These are phyloP conservation scores for Ceratobasidium theobromae DNA, from an alignment of 1,284 basidiomycete species.

Conservation along the genomic window DNA sequence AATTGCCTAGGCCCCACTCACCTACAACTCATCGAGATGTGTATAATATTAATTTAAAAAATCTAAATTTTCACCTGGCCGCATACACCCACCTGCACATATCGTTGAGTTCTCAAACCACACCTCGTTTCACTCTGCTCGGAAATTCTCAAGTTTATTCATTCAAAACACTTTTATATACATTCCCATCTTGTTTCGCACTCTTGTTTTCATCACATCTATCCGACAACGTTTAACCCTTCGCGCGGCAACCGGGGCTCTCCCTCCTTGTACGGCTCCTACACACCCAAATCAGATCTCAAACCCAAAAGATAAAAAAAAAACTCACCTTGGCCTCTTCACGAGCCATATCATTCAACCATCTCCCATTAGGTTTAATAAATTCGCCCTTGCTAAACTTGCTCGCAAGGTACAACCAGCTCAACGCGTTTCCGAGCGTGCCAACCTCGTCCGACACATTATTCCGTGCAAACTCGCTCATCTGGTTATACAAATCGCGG, in stretches of 20 bases:
- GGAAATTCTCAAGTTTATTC: no score
- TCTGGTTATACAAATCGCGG: slow-evolving; percentile 58
- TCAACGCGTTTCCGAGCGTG: slow-evolving; percentile 76
- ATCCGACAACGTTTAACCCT: slow-evolving; percentile 43
- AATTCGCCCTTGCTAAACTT: slow-evolving; percentile 73
- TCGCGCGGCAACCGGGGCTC: slow-evolving; percentile 70
- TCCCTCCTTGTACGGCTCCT: slow-evolving; percentile 58
- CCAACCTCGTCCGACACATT: slow-evolving; percentile 79
- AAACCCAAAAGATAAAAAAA: neutral
- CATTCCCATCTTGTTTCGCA: no score
- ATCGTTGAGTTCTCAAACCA: no score
- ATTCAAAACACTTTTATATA: no score
- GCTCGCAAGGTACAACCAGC: slow-evolving; percentile 79
- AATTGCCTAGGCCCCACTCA: no score
- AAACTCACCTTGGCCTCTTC: slow-evolving; percentile 56
- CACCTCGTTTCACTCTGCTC: no score
- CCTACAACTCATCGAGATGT: no score
- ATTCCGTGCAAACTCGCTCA: slow-evolving; percentile 67
- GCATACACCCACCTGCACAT: no score
- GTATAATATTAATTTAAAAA: no score
- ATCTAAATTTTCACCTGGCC: no score
- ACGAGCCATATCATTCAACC: slow-evolving; percentile 76
- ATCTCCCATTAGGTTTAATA: slow-evolving; percentile 72
- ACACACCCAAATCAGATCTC: neutral
- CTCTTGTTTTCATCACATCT: slow-evolving; percentile 8